Conservation (phyloP, 2,329 filamentous ascomycete genomes). For the Pseudogymnoascus sp. region DNA sequence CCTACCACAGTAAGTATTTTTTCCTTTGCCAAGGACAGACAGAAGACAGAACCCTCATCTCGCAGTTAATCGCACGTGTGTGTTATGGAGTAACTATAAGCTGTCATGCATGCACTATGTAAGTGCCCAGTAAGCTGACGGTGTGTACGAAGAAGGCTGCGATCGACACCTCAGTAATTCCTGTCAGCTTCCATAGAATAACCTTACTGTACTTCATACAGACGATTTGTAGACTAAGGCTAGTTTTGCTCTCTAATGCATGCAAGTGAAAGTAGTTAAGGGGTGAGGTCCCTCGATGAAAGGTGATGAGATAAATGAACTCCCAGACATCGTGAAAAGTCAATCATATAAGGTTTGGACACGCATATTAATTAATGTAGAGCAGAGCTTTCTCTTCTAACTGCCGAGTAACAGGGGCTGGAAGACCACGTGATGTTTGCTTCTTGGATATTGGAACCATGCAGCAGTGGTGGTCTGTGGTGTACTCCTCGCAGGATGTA, state of each 20-base stretch:
- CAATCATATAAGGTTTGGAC: background rate
- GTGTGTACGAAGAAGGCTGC: background rate
- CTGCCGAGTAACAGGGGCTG: background rate
- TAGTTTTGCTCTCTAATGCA: background rate
- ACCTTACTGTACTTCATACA: background rate
- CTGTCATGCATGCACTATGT: background rate
- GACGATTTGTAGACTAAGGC: background rate
- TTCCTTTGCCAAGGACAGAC: background rate
- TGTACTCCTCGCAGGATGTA: background rate
- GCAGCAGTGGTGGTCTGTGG: too few species aligned
- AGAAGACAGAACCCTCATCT: background rate
- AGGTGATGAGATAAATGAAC: background rate
- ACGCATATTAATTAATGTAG: background rate
- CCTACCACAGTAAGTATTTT: constrained; percentile 7
- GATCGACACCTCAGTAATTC: background rate
- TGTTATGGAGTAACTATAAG: background rate
- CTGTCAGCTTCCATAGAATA: constrained; percentile 3
- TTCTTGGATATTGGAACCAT: background rate
- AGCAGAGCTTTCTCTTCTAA: background rate
- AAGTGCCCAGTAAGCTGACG: background rate
- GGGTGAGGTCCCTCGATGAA: background rate
- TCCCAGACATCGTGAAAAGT: background rate
- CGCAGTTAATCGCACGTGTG: background rate
- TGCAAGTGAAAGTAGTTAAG: background rate
- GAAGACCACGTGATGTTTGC: background rate